Conservation (phyloP, 805 yeast genomes). For the Candida montana region DNA sequence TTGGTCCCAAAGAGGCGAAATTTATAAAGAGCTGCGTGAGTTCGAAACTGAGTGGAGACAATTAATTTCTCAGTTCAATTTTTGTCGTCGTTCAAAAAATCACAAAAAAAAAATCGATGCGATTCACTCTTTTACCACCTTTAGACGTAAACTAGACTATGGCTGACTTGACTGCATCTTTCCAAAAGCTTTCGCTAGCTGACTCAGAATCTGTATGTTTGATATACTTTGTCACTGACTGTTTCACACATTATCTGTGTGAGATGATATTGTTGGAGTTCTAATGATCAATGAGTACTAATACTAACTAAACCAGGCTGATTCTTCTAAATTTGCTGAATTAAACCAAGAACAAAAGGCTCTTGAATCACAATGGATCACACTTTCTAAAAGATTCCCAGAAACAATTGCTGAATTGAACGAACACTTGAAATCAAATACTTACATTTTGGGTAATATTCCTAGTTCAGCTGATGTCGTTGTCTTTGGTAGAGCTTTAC, state of each 20-base stretch:
- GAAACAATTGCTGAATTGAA: constrained; percentile 55
- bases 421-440: constrained; percentile 57
- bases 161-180: constrained; percentile 27
- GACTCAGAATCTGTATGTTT: constrained; percentile 18
- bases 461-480: constrained; percentile 69
- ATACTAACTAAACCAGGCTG: constrained; percentile 11
- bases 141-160: constrained; percentile 7
- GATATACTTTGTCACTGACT: too few species aligned
- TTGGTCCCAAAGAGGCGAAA: too few species aligned
- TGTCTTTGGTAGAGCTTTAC: constrained; percentile 62
- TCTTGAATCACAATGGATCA: constrained; percentile 70
- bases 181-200: constrained; percentile 26
- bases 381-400: constrained; percentile 62
- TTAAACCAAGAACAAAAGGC: constrained; percentile 54
- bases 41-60: too few species aligned
- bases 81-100: neutral
- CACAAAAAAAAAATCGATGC: neutral
- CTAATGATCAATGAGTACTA: too few species aligned
- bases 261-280: too few species aligned
- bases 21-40: too few species aligned
- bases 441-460: constrained; percentile 64
- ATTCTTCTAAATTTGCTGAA: constrained; percentile 21
- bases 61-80: too few species aligned
- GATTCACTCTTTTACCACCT: neutral
- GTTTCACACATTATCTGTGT: neutral